Evolutionary conservation across 805 yeast species (phyloP).

Genomic region (Candida palmyrensis): DNA sequence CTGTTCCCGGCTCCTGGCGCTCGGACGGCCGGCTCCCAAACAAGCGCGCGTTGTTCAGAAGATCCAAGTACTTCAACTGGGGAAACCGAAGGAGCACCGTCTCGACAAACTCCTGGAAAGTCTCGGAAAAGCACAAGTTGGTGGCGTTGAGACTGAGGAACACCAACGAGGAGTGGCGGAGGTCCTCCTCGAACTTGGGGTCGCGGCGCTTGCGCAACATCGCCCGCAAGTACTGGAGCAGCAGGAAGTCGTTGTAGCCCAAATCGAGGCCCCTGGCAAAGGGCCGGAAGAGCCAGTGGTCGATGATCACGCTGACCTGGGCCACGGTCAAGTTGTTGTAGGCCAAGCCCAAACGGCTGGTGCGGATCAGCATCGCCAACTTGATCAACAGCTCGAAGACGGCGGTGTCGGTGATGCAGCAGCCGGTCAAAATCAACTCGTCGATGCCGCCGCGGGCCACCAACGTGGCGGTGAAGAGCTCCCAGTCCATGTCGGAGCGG

Average conservation of each 20-base stretch:
- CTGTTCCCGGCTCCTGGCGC: too few relatives aligned
- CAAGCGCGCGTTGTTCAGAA: slow-evolving; percentile 62
- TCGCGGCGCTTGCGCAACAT: slow-evolving; percentile 24
- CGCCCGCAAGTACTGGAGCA: slow-evolving; percentile 26
- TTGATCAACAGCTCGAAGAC: slow-evolving; percentile 52
- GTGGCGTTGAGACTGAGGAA: slow-evolving; percentile 66
- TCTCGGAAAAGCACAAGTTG: slow-evolving; percentile 45
- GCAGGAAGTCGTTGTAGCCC: slow-evolving; percentile 71
- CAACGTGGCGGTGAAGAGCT: slow-evolving; percentile 63
- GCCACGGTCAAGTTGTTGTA: slow-evolving; percentile 57
- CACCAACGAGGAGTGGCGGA: slow-evolving; percentile 21
- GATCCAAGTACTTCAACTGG: slow-evolving; percentile 63
- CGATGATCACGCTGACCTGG: slow-evolving; percentile 50
- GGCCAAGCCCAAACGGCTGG: slow-evolving; percentile 71
- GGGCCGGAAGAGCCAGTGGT: slow-evolving; percentile 51
- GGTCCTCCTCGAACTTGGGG: slow-evolving; percentile 13
- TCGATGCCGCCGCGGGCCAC: slow-evolving; percentile 67
- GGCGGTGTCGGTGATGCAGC: slow-evolving; percentile 53
- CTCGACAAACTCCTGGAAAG: slow-evolving; percentile 46
- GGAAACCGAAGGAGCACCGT: slow-evolving; percentile 49
- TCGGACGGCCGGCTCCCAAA: too few relatives aligned
- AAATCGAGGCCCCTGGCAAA: slow-evolving; percentile 68
- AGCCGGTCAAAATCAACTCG: slow-evolving; percentile 75
- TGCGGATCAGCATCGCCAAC: slow-evolving; percentile 49
- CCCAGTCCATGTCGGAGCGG: slow-evolving; percentile 82